Evolutionary conservation across 1,139 yeast genomes (phyloP), one percentile per base, ranked within the genome.

Genomic region (Suhomyces bribrorum): DNA sequence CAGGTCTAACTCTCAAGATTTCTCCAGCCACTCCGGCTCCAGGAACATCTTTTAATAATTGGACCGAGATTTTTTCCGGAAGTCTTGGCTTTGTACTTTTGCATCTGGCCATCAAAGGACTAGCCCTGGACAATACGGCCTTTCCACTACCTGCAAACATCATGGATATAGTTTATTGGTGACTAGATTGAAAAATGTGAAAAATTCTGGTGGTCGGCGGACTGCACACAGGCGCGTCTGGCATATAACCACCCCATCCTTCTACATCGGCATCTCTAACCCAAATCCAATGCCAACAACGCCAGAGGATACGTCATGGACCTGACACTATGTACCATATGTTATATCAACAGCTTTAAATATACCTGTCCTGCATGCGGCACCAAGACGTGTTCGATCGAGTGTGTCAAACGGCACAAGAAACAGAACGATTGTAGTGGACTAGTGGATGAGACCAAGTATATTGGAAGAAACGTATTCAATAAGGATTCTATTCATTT

Each of bases 321-420:
- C 23, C 23, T 3, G 3, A 20, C 32, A 5, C 34, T 54, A 26
- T 83, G 88, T 53, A 68, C 69, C 32, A 66, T 81, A 22, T 84
- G 92, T 49, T 66, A 67, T 7, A 51, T 53, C 15, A 59, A 66
- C 15, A 59, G 56, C 14, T 60, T 70, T 41, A 86, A 82, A 54
- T 90, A 90, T 57, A 81, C 75, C n/a, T 90, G 97, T 57, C 97
- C 97, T 0, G 83, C 85, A 8, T 90, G 97, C 56, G 66, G 64
- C 7, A 58, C 67, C 12, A 71, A 66, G 41, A 83, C 94, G 0
- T 90, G 97, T 57, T 79, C 86, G 0, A 57, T 86, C 11, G 71
- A 53, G 5, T 90, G 97, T 62, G 86, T 85, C 16, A 79, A 77
- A 45, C 56, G 69, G 24, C 97, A 90, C 56, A 88, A 89, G 59